Evolutionary conservation across 1,284 basidiomycete species (phyloP).

Genomic region (Tilletia indica): DNA sequence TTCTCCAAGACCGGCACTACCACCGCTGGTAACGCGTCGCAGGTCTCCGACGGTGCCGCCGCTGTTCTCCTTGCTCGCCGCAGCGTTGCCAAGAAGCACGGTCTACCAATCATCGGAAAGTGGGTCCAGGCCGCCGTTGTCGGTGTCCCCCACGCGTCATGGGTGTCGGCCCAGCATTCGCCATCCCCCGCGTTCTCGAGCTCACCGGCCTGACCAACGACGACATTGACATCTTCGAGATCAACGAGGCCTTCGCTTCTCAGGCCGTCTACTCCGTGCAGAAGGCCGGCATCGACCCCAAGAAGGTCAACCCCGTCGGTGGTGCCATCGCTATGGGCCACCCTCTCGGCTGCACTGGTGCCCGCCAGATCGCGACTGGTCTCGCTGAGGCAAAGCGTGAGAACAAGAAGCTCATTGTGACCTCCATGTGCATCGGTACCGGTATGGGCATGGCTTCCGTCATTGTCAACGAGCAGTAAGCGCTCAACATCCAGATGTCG

Average conservation of each 20-base stretch:
- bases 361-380: constrained; percentile 80
- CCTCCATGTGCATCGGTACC: constrained; percentile 71
- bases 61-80: constrained; percentile 86
- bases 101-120: constrained; percentile 88
- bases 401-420: constrained; percentile 61
- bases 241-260: constrained; percentile 58
- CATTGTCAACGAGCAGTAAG: constrained; percentile 69
- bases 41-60: constrained; percentile 95
- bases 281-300: constrained; percentile 56
- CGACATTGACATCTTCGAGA: constrained; percentile 53
- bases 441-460: constrained; percentile 62
- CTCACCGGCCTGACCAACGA: constrained; percentile 45
- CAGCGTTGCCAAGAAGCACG: constrained; percentile 80
- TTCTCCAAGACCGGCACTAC: constrained; percentile 86
- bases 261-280: constrained; percentile 64
- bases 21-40: constrained; percentile 87
- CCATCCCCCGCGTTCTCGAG: constrained; percentile 51
- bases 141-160: constrained; percentile 59
- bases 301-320: constrained; percentile 60
- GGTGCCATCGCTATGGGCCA: constrained; percentile 59
- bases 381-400: constrained; percentile 72
- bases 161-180: constrained; percentile 55
- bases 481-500: not conserved
- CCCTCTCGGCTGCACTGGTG: constrained; percentile 65
- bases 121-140: constrained; percentile 75